phyloP scores from a whole-genome alignment of 2,329 filamentous ascomycete genomes.

The Pyrenochaeta sp. region DNA sequence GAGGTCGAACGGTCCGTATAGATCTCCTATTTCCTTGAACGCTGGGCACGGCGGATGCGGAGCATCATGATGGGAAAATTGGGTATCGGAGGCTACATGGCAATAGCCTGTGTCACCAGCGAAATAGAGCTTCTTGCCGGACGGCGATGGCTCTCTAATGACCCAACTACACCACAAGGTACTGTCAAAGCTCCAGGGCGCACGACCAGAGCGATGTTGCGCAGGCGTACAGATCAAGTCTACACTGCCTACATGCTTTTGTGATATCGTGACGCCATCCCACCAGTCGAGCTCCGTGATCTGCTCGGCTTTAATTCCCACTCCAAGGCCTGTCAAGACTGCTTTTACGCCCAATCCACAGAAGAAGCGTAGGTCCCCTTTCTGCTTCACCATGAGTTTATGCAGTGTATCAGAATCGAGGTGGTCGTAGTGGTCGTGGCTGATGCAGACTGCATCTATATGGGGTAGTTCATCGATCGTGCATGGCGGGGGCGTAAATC shows the following conservation, averaged over 20 bases:
- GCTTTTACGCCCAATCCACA: conserved; percentile 52
- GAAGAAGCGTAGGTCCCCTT: conserved; percentile 53
- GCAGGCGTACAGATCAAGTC: conserved; percentile 57
- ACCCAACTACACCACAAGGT: conserved; percentile 61
- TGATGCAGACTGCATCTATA: conserved; percentile 62
- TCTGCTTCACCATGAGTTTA: conserved; percentile 50
- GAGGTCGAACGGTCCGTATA: conserved; percentile 60
- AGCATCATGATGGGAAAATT: conserved; percentile 42
- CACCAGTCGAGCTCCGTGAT: conserved; percentile 62
- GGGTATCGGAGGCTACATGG: conserved; percentile 37
- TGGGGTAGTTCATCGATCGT: conserved; percentile 59
- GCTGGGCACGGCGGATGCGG: conserved; percentile 56
- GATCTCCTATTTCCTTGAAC: conserved; percentile 57
- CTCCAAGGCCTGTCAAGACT: conserved; percentile 49
- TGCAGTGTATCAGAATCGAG: conserved; percentile 58
- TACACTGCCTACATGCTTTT: conserved; percentile 48
- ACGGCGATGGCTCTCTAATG: conserved; percentile 38
- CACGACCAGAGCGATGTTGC: conserved; percentile 58
- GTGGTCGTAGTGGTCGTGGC: conserved; percentile 67
- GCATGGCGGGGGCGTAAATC: conserved; percentile 63
- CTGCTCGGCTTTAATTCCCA: conserved; percentile 49
- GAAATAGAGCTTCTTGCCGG: conserved; percentile 55
- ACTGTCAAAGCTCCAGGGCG: conserved; percentile 49
- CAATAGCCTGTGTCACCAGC: conserved; percentile 62
- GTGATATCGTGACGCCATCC: conserved; percentile 51